phyloP scores from a whole-genome alignment of 1,284 basidiomycete species.

The Omphalotus olearius region DNA sequence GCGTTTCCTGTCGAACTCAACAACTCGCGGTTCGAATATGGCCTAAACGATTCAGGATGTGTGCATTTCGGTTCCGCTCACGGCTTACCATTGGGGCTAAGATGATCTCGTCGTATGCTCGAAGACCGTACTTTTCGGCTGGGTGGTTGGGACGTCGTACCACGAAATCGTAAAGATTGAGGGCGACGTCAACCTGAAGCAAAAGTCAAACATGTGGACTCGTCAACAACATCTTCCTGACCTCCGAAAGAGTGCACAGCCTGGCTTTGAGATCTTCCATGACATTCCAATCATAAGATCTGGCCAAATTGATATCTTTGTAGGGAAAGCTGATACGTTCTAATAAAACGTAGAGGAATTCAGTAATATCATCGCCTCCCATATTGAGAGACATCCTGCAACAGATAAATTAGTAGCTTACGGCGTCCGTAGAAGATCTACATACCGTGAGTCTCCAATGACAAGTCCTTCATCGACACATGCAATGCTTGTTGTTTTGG shows the following conservation, averaged over 20 bases:
- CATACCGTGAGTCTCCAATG: slow-evolving; percentile 81
- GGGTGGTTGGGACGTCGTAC: slow-evolving; percentile 73
- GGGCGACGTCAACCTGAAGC: slow-evolving; percentile 76
- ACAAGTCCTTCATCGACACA: slow-evolving; percentile 96
- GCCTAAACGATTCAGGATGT: slow-evolving; percentile 43
- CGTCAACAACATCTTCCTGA: slow-evolving; percentile 28
- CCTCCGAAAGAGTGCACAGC: slow-evolving; percentile 83
- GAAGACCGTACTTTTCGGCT: slow-evolving; percentile 86
- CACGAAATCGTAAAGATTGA: slow-evolving; percentile 87
- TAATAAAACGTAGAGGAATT: slow-evolving; percentile 81
- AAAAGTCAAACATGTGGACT: background rate
- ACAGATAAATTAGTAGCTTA: slow-evolving; percentile 7
- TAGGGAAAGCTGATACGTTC: slow-evolving; percentile 87
- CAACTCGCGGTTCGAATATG: slow-evolving; percentile 88
- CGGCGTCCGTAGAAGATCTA: slow-evolving; percentile 1
- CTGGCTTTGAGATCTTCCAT: slow-evolving; percentile 86
- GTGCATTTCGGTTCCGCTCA: background rate
- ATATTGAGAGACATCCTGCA: slow-evolving; percentile 79
- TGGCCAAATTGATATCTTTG: slow-evolving; percentile 70
- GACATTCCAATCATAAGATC: slow-evolving; percentile 81
- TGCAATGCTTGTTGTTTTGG: slow-evolving; percentile 79
- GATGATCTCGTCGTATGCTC: slow-evolving; percentile 95
- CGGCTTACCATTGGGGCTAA: slow-evolving; percentile 85
- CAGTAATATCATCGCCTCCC: slow-evolving; percentile 92
- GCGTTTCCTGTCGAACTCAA: slow-evolving; percentile 83